These are phyloP conservation scores for Ascochyta rabiei DNA, from an alignment of 2,329 filamentous ascomycete genomes.

Conservation along the genomic window DNA sequence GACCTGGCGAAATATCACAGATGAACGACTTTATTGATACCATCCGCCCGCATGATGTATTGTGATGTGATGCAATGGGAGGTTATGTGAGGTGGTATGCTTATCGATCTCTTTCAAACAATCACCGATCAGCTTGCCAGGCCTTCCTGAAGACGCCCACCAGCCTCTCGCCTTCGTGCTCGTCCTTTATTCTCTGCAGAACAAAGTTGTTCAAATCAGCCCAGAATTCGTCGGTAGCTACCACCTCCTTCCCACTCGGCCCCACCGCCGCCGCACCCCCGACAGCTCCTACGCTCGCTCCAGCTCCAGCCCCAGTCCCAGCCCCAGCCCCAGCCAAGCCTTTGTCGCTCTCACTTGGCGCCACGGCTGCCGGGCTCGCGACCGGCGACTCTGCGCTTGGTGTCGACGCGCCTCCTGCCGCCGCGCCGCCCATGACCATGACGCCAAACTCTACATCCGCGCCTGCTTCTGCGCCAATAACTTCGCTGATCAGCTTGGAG, in stretches of 20 bases:
- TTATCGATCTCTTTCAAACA: background rate
- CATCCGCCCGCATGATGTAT: constrained; percentile 9
- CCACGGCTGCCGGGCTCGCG: constrained; percentile 55
- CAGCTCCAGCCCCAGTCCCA: constrained; percentile 13
- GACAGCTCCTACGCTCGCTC: constrained; percentile 21
- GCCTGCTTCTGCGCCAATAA: constrained; percentile 63
- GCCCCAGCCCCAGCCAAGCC: constrained; percentile 32
- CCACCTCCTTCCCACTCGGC: constrained; percentile 63
- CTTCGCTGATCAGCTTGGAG: constrained; percentile 76
- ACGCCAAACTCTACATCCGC: constrained; percentile 75
- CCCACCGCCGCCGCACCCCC: constrained; percentile 56
- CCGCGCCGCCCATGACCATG: constrained; percentile 77
- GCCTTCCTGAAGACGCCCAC: constrained; percentile 71
- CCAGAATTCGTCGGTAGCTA: constrained; percentile 83
- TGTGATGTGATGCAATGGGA: constrained; percentile 2
- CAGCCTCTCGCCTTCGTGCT: constrained; percentile 67
- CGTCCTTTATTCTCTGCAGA: constrained; percentile 77
- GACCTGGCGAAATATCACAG: constrained; percentile 31
- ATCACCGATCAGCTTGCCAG: constrained; percentile 61
- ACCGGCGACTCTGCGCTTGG: constrained; percentile 51
- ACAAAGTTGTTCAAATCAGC: constrained; percentile 81
- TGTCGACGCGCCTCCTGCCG: constrained; percentile 39
- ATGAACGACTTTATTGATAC: constrained; percentile 26
- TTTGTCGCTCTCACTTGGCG: constrained; percentile 60
- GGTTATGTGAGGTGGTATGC: too few species aligned